These are phyloP conservation scores for Saccharomycopsis babjevae DNA, from an alignment of 805 yeast species.

Conservation along the genomic window DNA sequence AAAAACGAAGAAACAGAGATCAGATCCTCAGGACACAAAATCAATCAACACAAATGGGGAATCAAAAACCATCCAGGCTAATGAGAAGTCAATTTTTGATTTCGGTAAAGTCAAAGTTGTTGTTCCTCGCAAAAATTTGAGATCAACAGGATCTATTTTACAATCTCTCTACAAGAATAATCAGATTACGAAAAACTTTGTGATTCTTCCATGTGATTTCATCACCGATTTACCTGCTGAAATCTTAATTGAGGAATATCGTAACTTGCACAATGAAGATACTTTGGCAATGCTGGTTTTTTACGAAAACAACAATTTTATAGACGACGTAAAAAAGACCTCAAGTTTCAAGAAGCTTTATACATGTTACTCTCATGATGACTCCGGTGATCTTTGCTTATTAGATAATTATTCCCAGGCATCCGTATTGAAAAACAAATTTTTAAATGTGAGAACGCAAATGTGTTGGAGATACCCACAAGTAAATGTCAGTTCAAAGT, in stretches of 20 bases:
- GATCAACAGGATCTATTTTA: slow-evolving; percentile 55
- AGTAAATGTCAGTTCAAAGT: slow-evolving; percentile 62
- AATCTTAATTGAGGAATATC: slow-evolving; percentile 70
- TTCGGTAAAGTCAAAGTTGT: slow-evolving; percentile 31
- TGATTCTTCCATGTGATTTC: slow-evolving; percentile 90
- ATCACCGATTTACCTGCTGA: slow-evolving; percentile 89
- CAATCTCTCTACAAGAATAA: slow-evolving; percentile 34
- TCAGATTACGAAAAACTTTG: slow-evolving; percentile 42
- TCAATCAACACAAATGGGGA: slow-evolving; percentile 14
- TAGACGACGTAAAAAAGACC: slow-evolving; percentile 60
- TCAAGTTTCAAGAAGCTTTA: slow-evolving; percentile 40
- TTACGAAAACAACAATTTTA: slow-evolving; percentile 65
- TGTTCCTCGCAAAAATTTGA: slow-evolving; percentile 32
- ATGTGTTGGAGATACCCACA: slow-evolving; percentile 84
- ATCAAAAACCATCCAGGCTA: slow-evolving; percentile 18
- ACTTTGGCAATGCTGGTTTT: slow-evolving; percentile 63
- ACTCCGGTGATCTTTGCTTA: slow-evolving; percentile 32
- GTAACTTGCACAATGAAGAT: slow-evolving; percentile 58
- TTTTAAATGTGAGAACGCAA: slow-evolving; percentile 70
- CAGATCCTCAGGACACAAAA: slow-evolving; percentile 21
- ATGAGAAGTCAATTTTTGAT: neutral
- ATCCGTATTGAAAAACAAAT: slow-evolving; percentile 60
- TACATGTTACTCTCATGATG: slow-evolving; percentile 49
- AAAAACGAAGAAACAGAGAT: slow-evolving; percentile 28
- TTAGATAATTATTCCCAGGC: slow-evolving; percentile 66